These are phyloP conservation scores for Aspergillus sojae DNA, from an alignment of 2,329 filamentous ascomycete genomes.

Conservation along the genomic window DNA sequence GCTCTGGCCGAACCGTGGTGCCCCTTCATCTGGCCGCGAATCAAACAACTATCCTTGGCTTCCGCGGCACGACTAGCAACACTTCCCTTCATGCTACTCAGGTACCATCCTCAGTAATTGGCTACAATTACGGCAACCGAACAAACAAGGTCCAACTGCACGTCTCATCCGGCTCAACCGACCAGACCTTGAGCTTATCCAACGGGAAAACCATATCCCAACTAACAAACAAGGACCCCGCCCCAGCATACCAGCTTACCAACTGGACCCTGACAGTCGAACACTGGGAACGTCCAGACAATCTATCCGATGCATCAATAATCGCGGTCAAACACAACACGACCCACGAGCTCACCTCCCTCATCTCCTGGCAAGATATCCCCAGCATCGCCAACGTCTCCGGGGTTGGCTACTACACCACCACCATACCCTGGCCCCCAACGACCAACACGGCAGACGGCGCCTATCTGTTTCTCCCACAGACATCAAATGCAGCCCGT, in stretches of 20 bases:
- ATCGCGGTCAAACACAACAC: slow-evolving; percentile 24
- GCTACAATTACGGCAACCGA: slow-evolving; percentile 6
- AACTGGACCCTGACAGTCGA: slow-evolving; percentile 23
- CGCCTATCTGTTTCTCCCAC: slow-evolving; percentile 23
- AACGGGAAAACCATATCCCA: slow-evolving; percentile 13
- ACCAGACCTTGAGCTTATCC: slow-evolving; percentile 12
- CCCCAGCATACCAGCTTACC: slow-evolving; percentile 1
- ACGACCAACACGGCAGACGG: slow-evolving; percentile 12
- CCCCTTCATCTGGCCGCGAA: slow-evolving; percentile 42
- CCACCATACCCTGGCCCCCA: slow-evolving; percentile 18
- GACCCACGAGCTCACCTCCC: slow-evolving; percentile 20
- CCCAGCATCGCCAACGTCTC: slow-evolving; percentile 20
- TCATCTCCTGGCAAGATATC: slow-evolving; percentile 25
- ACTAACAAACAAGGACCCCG: slow-evolving; percentile 9
- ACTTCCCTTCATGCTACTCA: slow-evolving; percentile 5
- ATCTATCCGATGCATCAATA: slow-evolving; percentile 21
- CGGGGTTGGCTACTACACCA: slow-evolving; percentile 25
- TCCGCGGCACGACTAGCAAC: slow-evolving; percentile 20
- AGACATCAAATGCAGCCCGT: slow-evolving; percentile 17
- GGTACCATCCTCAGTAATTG: slow-evolving; percentile 13
- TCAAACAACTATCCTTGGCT: slow-evolving; percentile 45
- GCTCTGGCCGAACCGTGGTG: slow-evolving; percentile 31
- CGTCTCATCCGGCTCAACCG: slow-evolving; percentile 3
- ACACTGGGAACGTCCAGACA: slow-evolving; percentile 24
- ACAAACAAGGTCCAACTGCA: slow-evolving; percentile 8